Evolutionary conservation across 2,329 filamentous ascomycete genomes (phyloP), one percentile per base, ranked within the genome.

Genomic region (Paecilomyces niveus): DNA sequence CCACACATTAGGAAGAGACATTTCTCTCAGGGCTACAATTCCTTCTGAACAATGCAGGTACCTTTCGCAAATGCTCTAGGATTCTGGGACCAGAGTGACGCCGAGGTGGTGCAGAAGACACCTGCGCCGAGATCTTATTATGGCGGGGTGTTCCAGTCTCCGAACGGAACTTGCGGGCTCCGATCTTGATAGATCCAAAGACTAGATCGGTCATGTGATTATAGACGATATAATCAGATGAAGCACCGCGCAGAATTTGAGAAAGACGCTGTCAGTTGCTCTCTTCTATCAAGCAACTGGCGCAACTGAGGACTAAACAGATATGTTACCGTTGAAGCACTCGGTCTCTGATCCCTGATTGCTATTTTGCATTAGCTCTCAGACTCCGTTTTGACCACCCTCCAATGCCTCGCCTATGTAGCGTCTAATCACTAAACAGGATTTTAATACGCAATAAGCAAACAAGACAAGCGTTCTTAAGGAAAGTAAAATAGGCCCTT

Each of bases 1-100:
- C 77, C 93, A 97, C 31, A 89, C 75, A 70, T 97, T 97, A 50
- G 84, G 84, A 59, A 93, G 63, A 49, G 69, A 65, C 66, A 72
- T 72, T 32, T 2, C 21, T n/a, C 13, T 55, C 22, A 29, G 18
- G 9, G 18, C n/a, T 29, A 32, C 29, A 21, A 26, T 15, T 18
- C 29, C 22, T 11, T 2, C 21, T 49, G 15, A 21, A 45, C n/a
- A 8, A 21, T 5, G 3, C 2, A 9, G 9, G n/a, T n/a, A 45
- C 2, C 9, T 8, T 18, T 18, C 39, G 7, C n/a, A n/a, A 18
- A n/a, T 9, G n/a, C n/a, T 45, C 39, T 18, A 9, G 6, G n/a
- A 18, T 21, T 45, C 39, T 18, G 39, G 39, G n/a, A 9, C n/a
- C n/a, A n/a, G 15, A 45, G 15, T 6, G 2, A 18, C 8, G 35